These are phyloP conservation scores for Nepenthes mirabilis DNA, from an alignment of 148 eudicot genomes.

Conservation along the genomic window DNA sequence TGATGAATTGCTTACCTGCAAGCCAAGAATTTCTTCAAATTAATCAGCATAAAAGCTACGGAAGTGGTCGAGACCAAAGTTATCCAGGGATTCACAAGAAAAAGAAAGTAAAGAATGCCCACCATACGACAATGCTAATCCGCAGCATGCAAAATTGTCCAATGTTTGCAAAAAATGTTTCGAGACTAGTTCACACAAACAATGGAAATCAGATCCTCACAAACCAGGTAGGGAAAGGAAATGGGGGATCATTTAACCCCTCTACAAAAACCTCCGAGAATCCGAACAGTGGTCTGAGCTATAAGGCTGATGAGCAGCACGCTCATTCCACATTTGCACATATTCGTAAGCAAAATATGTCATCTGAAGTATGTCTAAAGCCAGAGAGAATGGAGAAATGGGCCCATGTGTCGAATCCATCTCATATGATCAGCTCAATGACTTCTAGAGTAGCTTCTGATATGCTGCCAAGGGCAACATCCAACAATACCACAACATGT, in stretches of 20 bases:
- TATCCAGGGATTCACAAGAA: slow-evolving; percentile 19
- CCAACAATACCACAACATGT: slow-evolving; percentile 4
- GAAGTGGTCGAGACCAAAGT: slow-evolving; percentile 9
- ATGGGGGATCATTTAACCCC: not conserved
- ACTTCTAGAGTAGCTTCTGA: slow-evolving; percentile 10
- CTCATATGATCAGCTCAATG: slow-evolving; percentile 7
- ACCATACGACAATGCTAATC: slow-evolving; percentile 2
- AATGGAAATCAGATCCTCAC: not conserved
- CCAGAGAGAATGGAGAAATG: slow-evolving; percentile 9
- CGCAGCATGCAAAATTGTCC: slow-evolving; percentile 2
- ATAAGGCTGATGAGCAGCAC: slow-evolving; percentile 1
- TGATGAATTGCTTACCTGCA: slow-evolving; percentile 11
- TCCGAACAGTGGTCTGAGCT: slow-evolving; percentile 3
- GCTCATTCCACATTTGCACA: not conserved
- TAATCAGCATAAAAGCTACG: not conserved
- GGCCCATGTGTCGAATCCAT: slow-evolving; percentile 4
- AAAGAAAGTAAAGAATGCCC: slow-evolving; percentile 11
- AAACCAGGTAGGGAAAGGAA: slow-evolving; percentile 8
- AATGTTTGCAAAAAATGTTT: not conserved
- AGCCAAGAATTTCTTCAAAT: slow-evolving; percentile 9
- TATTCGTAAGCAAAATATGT: too few species aligned
- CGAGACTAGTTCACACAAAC: slow-evolving; percentile 6
- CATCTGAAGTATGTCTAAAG: slow-evolving; percentile 6
- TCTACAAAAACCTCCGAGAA: slow-evolving; percentile 5
- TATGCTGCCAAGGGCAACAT: slow-evolving; percentile 9